Evolutionary conservation across 257 asterid genomes (phyloP).

Genomic region (Coffea eugenioides): DNA sequence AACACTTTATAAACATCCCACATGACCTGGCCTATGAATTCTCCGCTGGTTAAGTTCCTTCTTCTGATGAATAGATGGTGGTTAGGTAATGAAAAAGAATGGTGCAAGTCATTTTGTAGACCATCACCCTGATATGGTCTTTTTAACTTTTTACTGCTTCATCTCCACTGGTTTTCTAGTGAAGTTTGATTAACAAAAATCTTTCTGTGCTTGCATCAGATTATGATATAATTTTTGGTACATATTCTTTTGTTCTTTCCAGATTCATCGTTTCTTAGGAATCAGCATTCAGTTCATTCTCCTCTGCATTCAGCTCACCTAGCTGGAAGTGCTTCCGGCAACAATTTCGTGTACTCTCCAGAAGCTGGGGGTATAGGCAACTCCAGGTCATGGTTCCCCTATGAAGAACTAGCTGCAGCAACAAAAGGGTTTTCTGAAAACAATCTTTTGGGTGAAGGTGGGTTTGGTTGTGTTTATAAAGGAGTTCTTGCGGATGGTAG

Average conservation of each 20-base stretch:
- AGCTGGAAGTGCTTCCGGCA: conserved; percentile 48
- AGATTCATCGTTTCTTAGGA: conserved; percentile 70
- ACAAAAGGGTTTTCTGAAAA: conserved; percentile 65
- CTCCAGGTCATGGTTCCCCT: conserved; percentile 69
- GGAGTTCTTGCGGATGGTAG: conserved; percentile 72
- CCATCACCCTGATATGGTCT: background rate
- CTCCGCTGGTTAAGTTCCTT: background rate
- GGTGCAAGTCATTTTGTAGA: background rate
- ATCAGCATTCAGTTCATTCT: conserved; percentile 29
- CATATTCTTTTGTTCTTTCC: conserved; percentile 20
- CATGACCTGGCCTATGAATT: background rate
- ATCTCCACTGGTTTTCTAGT: background rate
- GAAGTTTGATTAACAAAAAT: background rate
- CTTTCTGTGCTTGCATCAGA: background rate
- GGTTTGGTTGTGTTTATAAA: conserved; percentile 90
- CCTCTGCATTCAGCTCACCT: conserved; percentile 43
- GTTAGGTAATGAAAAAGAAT: background rate
- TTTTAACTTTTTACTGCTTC: background rate
- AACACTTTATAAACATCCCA: background rate
- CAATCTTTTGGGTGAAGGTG: conserved; percentile 87
- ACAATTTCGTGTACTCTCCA: conserved; percentile 41
- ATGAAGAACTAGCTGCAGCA: conserved; percentile 70
- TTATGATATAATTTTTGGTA: background rate
- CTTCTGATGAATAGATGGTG: background rate
- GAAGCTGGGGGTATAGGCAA: conserved; percentile 65